These are phyloP conservation scores for Pythium brachiatum DNA, from an alignment of 352 stramenopile genomes.

Conservation along the genomic window DNA sequence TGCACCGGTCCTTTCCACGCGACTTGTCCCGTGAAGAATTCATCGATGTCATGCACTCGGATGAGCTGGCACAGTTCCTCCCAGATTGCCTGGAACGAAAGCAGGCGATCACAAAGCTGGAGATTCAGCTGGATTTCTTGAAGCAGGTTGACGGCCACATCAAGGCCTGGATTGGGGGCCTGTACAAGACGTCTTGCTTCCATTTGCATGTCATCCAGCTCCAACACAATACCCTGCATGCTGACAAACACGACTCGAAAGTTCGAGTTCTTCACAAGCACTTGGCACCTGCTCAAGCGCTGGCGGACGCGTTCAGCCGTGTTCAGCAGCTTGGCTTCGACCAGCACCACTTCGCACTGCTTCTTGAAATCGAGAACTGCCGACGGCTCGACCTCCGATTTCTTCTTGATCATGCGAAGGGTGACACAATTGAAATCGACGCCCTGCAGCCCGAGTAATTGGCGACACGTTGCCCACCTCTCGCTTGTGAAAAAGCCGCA, in stretches of 20 bases:
- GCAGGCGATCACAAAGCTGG: constrained; percentile 35
- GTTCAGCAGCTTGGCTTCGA: constrained; percentile 47
- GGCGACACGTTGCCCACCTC: constrained; percentile 29
- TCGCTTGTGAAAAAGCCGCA: constrained; percentile 37
- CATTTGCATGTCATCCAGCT: constrained; percentile 21
- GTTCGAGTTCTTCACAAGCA: constrained; percentile 27
- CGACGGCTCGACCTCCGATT: not conserved
- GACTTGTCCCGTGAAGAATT: constrained; percentile 47
- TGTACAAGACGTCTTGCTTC: constrained; percentile 25
- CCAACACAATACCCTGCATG: constrained; percentile 12
- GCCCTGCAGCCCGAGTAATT: constrained; percentile 13
- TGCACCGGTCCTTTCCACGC: constrained; percentile 17
- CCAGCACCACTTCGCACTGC: constrained; percentile 51
- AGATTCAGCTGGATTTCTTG: constrained; percentile 34
- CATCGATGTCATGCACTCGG: constrained; percentile 57
- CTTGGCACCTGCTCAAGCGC: constrained; percentile 28
- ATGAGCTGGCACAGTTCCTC: constrained; percentile 40
- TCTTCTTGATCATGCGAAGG: constrained; percentile 15
- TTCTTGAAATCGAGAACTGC: constrained; percentile 24
- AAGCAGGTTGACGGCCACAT: constrained; percentile 28
- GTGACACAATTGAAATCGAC: constrained; percentile 5
- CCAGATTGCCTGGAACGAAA: constrained; percentile 47
- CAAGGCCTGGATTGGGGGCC: constrained; percentile 40
- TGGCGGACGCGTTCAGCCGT: constrained; percentile 29
- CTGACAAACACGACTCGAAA: constrained; percentile 9